Evolutionary conservation across 1,284 basidiomycete species (phyloP).

Genomic region (Laetiporus sulphureus): DNA sequence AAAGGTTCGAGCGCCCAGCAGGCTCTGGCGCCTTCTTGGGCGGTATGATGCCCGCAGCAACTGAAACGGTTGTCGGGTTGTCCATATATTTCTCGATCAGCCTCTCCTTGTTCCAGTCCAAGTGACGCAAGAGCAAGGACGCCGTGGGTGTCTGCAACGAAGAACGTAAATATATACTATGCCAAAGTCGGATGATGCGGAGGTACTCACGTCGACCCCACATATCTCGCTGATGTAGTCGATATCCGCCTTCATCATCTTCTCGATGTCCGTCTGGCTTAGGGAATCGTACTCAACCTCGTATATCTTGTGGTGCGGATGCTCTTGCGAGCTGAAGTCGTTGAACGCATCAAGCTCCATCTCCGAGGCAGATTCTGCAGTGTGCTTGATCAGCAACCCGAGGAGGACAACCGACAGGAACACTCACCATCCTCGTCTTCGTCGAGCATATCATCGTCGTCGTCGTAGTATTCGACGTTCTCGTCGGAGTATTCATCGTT

Average conservation of each 20-base stretch:
- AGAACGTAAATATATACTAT: slow-evolving; percentile 1
- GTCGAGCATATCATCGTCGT: slow-evolving; percentile 59
- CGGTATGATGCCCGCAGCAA: slow-evolving; percentile 58
- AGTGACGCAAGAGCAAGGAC: slow-evolving; percentile 77
- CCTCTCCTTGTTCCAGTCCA: slow-evolving; percentile 94
- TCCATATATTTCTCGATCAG: slow-evolving; percentile 97
- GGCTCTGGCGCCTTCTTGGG: slow-evolving; percentile 22
- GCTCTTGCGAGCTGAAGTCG: slow-evolving; percentile 39
- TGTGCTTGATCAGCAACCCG: slow-evolving; percentile 13
- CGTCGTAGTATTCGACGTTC: slow-evolving; percentile 44
- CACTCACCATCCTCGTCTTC: slow-evolving; percentile 30
- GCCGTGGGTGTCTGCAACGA: slow-evolving; percentile 41
- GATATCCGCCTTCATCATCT: slow-evolving; percentile 70
- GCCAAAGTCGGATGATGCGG: background rate
- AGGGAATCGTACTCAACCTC: slow-evolving; percentile 78
- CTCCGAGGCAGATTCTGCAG: slow-evolving; percentile 42
- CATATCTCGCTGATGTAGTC: slow-evolving; percentile 83
- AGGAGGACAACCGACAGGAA: background rate
- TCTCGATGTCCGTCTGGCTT: slow-evolving; percentile 65
- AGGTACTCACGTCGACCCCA: slow-evolving; percentile 60
- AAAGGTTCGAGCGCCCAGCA: slow-evolving; percentile 16
- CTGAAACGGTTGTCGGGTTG: slow-evolving; percentile 63
- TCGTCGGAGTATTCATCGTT: slow-evolving; percentile 72
- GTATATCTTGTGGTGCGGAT: slow-evolving; percentile 52
- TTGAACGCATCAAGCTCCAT: slow-evolving; percentile 58